These are phyloP conservation scores for Triangularia verruculosa DNA, from an alignment of 2,329 filamentous ascomycete genomes.

Conservation along the genomic window DNA sequence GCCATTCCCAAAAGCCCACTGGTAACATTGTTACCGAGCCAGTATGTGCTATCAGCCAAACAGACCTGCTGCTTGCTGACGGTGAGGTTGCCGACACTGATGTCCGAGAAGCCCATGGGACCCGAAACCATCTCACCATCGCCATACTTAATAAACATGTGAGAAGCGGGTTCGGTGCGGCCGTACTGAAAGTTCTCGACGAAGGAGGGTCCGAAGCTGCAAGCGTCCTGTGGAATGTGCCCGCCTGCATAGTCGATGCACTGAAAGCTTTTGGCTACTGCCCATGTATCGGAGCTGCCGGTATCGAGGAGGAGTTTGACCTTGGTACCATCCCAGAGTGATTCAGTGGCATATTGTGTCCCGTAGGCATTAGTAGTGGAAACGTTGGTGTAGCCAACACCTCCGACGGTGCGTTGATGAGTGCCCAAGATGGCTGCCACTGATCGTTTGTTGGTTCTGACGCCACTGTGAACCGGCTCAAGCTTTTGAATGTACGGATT, in stretches of 20 bases:
- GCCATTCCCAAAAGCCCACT: constrained; percentile 51
- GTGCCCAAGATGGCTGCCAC: constrained; percentile 31
- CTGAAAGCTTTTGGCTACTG: constrained; percentile 39
- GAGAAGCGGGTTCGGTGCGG: constrained; percentile 39
- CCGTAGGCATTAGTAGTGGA: constrained; percentile 33
- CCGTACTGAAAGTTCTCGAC: constrained; percentile 41
- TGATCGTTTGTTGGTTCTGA: constrained; percentile 26
- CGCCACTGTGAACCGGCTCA: background rate
- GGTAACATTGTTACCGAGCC: constrained; percentile 51
- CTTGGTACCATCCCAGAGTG: constrained; percentile 28
- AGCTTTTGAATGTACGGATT: constrained; percentile 18
- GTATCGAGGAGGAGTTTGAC: constrained; percentile 45
- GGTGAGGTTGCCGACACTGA: constrained; percentile 44
- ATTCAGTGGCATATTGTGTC: constrained; percentile 33
- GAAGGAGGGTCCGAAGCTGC: constrained; percentile 41
- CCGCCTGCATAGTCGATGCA: constrained; percentile 40
- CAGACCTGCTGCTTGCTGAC: constrained; percentile 47
- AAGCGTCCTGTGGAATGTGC: constrained; percentile 31
- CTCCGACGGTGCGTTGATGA: constrained; percentile 30
- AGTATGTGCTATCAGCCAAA: constrained; percentile 48
- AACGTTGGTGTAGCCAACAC: constrained; percentile 34
- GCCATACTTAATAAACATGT: constrained; percentile 46
- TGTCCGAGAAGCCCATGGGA: constrained; percentile 45
- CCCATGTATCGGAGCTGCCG: constrained; percentile 53
- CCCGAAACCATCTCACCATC: constrained; percentile 49